Conservation (phyloP, 1,284 basidiomycete species). For the Tilletia caries region DNA sequence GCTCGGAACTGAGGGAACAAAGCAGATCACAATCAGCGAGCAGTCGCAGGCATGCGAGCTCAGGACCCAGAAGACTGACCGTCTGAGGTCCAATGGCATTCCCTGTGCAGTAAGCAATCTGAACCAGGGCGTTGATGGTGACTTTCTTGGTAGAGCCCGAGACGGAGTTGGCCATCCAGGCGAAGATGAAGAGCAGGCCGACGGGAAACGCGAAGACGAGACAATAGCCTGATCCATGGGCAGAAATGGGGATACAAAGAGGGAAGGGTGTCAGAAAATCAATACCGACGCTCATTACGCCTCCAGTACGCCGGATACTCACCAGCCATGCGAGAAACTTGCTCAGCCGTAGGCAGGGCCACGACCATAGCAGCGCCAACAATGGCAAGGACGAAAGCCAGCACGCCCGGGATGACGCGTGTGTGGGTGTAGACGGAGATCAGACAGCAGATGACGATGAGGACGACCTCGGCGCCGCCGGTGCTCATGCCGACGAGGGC, state of each 20-base stretch:
- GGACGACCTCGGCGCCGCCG: slow-evolving; percentile 38
- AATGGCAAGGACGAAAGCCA: slow-evolving; percentile 12
- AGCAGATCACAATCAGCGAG: background rate
- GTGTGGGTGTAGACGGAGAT: slow-evolving; percentile 28
- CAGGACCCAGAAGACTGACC: background rate
- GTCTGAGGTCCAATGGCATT: slow-evolving; percentile 36
- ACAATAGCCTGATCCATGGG: slow-evolving; percentile 19
- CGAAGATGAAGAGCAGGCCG: slow-evolving; percentile 31
- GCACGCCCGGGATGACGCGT: slow-evolving; percentile 28
- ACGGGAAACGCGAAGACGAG: slow-evolving; percentile 25
- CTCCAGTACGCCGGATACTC: too few species aligned
- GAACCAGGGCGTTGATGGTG: slow-evolving; percentile 39
- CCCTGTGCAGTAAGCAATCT: slow-evolving; percentile 42
- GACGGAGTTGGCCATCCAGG: slow-evolving; percentile 29
- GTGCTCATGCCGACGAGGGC: slow-evolving; percentile 48
- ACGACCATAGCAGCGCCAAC: slow-evolving; percentile 31
- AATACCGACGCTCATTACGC: too few species aligned
- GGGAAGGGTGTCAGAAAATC: too few species aligned
- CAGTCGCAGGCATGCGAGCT: background rate
- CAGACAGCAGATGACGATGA: slow-evolving; percentile 37
- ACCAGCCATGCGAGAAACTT: slow-evolving; percentile 19
- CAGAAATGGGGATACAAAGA: too few species aligned
- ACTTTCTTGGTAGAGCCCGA: slow-evolving; percentile 48
- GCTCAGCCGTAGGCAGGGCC: slow-evolving; percentile 18
- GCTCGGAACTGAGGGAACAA: slow-evolving; percentile 22